Evolutionary conservation across 2,329 filamentous ascomycete genomes (phyloP).

Genomic region (Hymenoscyphus fructigenus): DNA sequence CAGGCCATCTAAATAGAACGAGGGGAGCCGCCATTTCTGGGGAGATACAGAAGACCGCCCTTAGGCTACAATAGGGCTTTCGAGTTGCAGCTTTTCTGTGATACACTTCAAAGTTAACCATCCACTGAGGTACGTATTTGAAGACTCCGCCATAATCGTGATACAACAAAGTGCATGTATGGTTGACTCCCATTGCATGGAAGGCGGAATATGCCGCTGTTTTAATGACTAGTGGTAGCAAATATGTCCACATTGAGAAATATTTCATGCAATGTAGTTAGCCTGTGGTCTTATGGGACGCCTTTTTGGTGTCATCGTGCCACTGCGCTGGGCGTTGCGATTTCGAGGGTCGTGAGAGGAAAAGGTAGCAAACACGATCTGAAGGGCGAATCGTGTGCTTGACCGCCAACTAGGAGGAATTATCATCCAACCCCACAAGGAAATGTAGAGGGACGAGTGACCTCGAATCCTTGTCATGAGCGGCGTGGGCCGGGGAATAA

Average conservation of each 20-base stretch:
- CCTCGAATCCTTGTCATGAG: slow-evolving; percentile 1
- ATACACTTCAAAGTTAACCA: not conserved
- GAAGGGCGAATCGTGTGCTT: slow-evolving; percentile 3
- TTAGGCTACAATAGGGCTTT: slow-evolving; percentile 16
- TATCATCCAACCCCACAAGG: not conserved
- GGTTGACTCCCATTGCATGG: not conserved
- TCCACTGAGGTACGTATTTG: not conserved
- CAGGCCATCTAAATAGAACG: slow-evolving; percentile 4
- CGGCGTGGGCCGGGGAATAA: slow-evolving; percentile 2
- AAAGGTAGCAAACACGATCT: slow-evolving; percentile 5
- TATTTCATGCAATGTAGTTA: not conserved
- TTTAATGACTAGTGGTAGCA: not conserved
- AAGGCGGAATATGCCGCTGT: not conserved
- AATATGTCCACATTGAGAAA: slow-evolving; percentile 1
- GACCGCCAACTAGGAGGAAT: slow-evolving; percentile 1
- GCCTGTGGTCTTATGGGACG: not conserved
- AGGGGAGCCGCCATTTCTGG: not conserved
- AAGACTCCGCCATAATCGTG: slow-evolving; percentile 5
- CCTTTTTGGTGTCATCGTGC: not conserved
- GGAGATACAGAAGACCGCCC: slow-evolving; percentile 5
- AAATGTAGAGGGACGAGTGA: not conserved
- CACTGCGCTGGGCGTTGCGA: not conserved
- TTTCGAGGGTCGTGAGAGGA: not conserved
- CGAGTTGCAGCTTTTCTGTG: slow-evolving; percentile 3
- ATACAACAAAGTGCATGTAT: not conserved